These are phyloP conservation scores for Phlebopus sp. DNA, from an alignment of 1,284 basidiomycete species.

Conservation along the genomic window DNA sequence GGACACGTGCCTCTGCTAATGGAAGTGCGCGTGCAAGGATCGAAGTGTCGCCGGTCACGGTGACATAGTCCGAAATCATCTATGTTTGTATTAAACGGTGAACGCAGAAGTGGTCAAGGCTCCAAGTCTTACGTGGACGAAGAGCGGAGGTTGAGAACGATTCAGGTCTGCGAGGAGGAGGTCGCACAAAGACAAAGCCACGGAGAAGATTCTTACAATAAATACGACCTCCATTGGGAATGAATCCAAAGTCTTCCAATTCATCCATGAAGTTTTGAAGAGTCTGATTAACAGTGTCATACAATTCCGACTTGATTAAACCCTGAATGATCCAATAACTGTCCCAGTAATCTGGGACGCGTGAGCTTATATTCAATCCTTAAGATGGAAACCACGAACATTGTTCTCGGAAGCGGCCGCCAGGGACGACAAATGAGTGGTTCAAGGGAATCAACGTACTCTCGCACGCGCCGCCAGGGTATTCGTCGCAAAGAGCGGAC, in stretches of 20 bases:
- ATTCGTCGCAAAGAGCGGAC: conserved; percentile 59
- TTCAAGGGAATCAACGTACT: conserved; percentile 87
- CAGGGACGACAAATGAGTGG: conserved; percentile 87
- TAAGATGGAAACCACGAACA: conserved; percentile 41
- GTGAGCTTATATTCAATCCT: conserved; percentile 14
- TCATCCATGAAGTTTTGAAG: conserved; percentile 94
- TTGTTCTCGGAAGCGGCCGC: conserved; percentile 70
- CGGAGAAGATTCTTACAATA: conserved; percentile 56
- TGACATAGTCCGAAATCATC: conserved; percentile 70
- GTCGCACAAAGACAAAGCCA: neutral
- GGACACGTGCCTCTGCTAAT: conserved; percentile 47
- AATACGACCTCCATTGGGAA: conserved; percentile 88
- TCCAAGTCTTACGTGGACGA: conserved; percentile 60
- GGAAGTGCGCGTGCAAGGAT: conserved; percentile 66
- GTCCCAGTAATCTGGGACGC: conserved; percentile 70
- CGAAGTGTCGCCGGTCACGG: conserved; percentile 55
- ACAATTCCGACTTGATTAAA: conserved; percentile 75
- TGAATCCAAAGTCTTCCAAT: conserved; percentile 77
- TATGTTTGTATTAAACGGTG: conserved; percentile 22
- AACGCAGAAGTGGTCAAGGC: neutral
- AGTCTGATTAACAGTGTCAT: conserved; percentile 70
- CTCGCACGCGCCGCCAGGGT: conserved; percentile 57
- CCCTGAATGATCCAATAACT: conserved; percentile 88
- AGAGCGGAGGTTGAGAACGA: conserved; percentile 87
- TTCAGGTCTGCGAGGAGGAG: conserved; percentile 59